Evolutionary conservation across 768 basidiomycete genomes (phyloP), one percentile per base, ranked within the genome.

Genomic region (Naganishia vaughanmartiniae): DNA sequence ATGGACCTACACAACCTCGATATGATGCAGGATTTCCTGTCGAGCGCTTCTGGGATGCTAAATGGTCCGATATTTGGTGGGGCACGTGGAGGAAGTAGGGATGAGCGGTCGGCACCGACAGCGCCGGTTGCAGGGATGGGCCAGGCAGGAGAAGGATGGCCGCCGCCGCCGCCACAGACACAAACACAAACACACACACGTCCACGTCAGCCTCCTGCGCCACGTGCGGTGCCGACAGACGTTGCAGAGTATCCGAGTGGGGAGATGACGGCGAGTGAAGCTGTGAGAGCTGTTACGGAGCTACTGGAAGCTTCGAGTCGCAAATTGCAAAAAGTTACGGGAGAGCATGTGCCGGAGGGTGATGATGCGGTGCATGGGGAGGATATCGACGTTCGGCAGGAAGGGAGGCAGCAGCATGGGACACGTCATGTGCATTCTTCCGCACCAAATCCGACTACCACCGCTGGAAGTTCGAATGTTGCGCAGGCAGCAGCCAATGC

Each of bases 221-320:
- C 9, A 42, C 5, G 7, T 15, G 42, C 10, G 10, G 42, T 51
- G 4, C 48, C 48, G 48, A 51, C 48, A 14, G 26, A 63, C 42
- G 26, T 26, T 7, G 60, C 42, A 42, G 42, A 45, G 24, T 63
- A 63, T 42, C 60, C 60, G 15, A 24, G 24, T 24, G 39, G 60
- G 4, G 60, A 63, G 17, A 24, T 63, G 39, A 63, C 60, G 24
- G 60, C 60, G 42, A 63, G 60, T 30, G 60, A 63, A 45, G 60
- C 60, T 42, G 60, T 63, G 24, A 46, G 39, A 42, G 60, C 60
- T 15, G 60, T 63, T 15, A 63, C 60, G 21, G 36, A 63, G 28
- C 42, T 63, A 14, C 26, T 63, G 39, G 60, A 63, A 30, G 60
- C 60, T 39, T 63, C 60, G 42, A 63, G 60, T 46, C 60, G 60